phyloP scores from a whole-genome alignment of 2,329 filamentous ascomycete species.

The Colletotrichum phormii region DNA sequence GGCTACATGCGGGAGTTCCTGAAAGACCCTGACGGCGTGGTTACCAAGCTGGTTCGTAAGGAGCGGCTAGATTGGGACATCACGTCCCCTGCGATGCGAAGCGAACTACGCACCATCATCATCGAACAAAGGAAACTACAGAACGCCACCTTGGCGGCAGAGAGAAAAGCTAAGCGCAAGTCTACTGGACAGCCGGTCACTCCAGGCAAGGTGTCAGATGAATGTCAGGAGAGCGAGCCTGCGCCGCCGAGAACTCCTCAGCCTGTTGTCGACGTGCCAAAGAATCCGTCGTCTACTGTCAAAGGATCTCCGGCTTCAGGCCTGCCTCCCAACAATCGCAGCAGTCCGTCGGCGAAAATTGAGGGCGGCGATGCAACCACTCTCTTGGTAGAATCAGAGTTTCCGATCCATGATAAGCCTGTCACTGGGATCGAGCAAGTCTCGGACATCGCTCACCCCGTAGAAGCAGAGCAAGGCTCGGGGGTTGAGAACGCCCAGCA shows the following conservation, averaged over 20 bases:
- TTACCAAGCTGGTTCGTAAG: slow-evolving; percentile 72
- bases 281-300: slow-evolving; percentile 32
- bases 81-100: slow-evolving; percentile 69
- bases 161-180: slow-evolving; percentile 50
- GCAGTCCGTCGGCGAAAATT: not conserved
- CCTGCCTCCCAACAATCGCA: not conserved
- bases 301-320: slow-evolving; percentile 15
- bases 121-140: slow-evolving; percentile 72
- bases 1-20: slow-evolving; percentile 89
- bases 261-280: slow-evolving; percentile 31
- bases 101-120: slow-evolving; percentile 74
- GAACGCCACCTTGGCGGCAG: slow-evolving; percentile 53
- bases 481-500: not conserved
- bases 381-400: not conserved
- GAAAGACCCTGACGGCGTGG: slow-evolving; percentile 77
- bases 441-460: not conserved
- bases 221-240: not conserved
- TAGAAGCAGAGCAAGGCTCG: not conserved
- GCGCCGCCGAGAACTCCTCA: slow-evolving; percentile 23
- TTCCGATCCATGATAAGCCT: not conserved
- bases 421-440: not conserved
- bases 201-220: slow-evolving; percentile 13
- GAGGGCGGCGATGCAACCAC: not conserved
- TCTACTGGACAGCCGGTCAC: slow-evolving; percentile 42
- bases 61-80: slow-evolving; percentile 65